A percentile compares a stretch with the other conserved stretches of the same genome.
phyloP scores from a whole-genome alignment of 2,329 filamentous ascomycete genomes.

The Dactylellina cionopaga region DNA sequence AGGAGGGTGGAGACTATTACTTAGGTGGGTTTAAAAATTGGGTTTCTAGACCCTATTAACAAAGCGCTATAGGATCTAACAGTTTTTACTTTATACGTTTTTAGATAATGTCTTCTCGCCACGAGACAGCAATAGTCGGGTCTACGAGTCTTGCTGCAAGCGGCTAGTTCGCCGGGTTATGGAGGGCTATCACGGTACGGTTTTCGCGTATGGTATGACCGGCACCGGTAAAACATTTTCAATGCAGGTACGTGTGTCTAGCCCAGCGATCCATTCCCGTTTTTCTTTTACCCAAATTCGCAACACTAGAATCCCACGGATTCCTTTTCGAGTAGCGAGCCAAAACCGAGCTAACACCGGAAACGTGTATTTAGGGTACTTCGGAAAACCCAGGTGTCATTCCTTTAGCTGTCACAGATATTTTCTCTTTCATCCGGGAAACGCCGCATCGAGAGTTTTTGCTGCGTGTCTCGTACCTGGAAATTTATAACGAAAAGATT shows the following conservation, averaged over 20 bases:
- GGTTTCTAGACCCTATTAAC: conserved; percentile 53
- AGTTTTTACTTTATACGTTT: conserved; percentile 23
- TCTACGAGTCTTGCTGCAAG: conserved; percentile 94
- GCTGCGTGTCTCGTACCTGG: conserved; percentile 93
- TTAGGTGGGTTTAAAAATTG: conserved; percentile 73
- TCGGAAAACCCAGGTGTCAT: conserved; percentile 82
- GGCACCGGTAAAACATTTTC: conserved; percentile 99
- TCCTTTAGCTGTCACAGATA: conserved; percentile 95
- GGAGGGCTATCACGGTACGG: conserved; percentile 98
- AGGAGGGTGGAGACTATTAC: conserved; percentile 89
- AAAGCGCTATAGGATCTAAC: conserved; percentile 17
- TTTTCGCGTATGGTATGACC: conserved; percentile 99
- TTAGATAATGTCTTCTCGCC: conserved; percentile 95
- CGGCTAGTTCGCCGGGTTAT: conserved; percentile 94
- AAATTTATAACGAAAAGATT: conserved; percentile 99
- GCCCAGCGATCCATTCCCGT: conserved; percentile 15
- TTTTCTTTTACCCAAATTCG: neutral
- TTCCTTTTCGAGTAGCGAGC: neutral
- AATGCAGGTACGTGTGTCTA: conserved; percentile 89
- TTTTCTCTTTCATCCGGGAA: conserved; percentile 98
- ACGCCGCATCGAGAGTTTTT: conserved; percentile 94
- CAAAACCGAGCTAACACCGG: neutral
- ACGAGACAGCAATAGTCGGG: conserved; percentile 90
- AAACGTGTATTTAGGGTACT: conserved; percentile 40
- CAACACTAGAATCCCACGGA: neutral